phyloP scores from a whole-genome alignment of 257 asterid genomes.

The Phtheirospermum japonicum region DNA sequence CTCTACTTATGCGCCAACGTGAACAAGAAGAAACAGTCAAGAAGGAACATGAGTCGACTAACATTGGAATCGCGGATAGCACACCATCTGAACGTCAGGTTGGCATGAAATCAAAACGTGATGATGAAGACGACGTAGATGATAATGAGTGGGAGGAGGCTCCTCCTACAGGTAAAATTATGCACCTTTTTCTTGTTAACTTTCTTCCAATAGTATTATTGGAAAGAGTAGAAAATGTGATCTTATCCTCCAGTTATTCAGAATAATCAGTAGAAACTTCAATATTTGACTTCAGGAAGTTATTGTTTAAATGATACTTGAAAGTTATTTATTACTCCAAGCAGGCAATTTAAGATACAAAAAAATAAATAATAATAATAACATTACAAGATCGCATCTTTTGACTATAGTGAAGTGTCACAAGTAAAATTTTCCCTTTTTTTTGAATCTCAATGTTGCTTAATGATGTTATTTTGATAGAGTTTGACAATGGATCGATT shows the following conservation, averaged over 20 bases:
- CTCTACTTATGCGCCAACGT: conserved; percentile 53
- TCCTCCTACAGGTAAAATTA: conserved; percentile 55
- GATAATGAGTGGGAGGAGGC: conserved; percentile 86
- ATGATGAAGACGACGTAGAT: conserved; percentile 55
- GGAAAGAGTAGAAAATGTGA: neutral
- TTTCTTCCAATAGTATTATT: neutral
- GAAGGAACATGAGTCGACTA: conserved; percentile 38
- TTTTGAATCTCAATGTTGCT: neutral
- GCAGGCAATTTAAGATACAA: neutral
- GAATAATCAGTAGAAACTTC: neutral
- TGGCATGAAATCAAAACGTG: conserved; percentile 72
- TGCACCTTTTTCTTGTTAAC: neutral
- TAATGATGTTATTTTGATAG: neutral
- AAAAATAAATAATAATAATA: neutral
- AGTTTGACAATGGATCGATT: neutral
- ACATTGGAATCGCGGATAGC: conserved; percentile 23
- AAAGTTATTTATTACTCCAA: neutral
- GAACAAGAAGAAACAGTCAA: conserved; percentile 59
- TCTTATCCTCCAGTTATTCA: conserved; percentile 3
- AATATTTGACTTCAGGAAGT: conserved; percentile 4
- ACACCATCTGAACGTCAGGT: conserved; percentile 63
- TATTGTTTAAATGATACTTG: conserved; percentile 4
- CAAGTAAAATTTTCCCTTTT: neutral
- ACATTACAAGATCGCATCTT: no score
- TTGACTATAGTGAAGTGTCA: neutral